Evolutionary conservation across 352 stramenopile genomes (phyloP), one percentile per base, ranked within the genome.

Genomic region (Achlya hypogyna): DNA sequence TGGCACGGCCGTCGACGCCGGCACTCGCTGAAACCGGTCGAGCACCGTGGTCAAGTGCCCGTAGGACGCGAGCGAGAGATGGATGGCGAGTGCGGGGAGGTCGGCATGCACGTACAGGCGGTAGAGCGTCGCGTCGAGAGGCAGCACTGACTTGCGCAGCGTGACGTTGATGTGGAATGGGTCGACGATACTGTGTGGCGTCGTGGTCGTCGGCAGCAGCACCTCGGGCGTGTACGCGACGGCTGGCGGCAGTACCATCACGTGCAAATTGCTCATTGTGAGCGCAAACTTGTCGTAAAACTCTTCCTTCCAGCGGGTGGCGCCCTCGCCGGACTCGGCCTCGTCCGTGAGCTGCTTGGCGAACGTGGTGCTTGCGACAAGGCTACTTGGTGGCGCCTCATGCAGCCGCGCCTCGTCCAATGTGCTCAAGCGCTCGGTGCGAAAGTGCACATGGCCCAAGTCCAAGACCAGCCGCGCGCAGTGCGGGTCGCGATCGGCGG

Each of bases 231-330:
- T 75, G 29, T 82, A 70, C 14, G 76, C 74, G 5, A 81, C 75
- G 20, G 78, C 77, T 0, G 72, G 74, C 23, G 86, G 86, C 47
- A 95, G 78, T 51, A 95, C 64, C 0, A 93, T 73, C 9, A 93
- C 79, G 60, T 95, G 82, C 58, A 95, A 75, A 63, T 95, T 93
- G 32, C 82, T 84, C 45, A 95, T 69, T 4, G 82, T 84, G 23
- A 93, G 72, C 25, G 78, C 88, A 69, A 95, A 95, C 71, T 93
- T 95, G 74, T 95, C 86, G 66, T 95, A 95, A 59, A 95, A 95
- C 51, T 93, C 86, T 70, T 95, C 86, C 54, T 95, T 95, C 86
- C 86, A 95, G 22, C 83, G 86, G 68, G 92, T 88, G 6, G 84
- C 83, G 0, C 83, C 82, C 72, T 95, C 83, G 25, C 85, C 86